Evolutionary conservation across 2,329 filamentous ascomycete species (phyloP), one percentile per base, ranked within the genome.

Genomic region (Pestalotiopsis sp.): DNA sequence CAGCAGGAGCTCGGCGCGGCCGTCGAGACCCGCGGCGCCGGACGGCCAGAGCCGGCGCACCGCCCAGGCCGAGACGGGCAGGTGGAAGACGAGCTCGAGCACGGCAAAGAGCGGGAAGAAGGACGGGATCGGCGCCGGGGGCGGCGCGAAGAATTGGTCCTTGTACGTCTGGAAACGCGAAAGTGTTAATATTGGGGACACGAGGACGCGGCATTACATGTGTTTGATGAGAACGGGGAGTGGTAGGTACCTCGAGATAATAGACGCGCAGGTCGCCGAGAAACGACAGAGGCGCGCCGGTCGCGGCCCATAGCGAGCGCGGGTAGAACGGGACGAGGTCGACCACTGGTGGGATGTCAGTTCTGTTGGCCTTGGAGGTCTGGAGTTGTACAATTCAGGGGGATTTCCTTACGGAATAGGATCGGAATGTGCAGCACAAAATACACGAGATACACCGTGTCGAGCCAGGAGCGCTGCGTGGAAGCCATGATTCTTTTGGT

Each of bases 291-390:
- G 86, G 86, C 0, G 82, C 76, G 4, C 76, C 79, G 0, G 80
- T 73, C 0, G 79, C 69, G 2, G 78, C 74, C 77, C 83, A 86
- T 60, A 89, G 81, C 64, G 76, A 78, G 2, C 74, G 68, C 1
- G 87, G 87, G 75, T 88, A 89, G 72, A 87, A 81, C 40, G 82
- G 81, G 45, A 87, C 82, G 62, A 87, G 83, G 73, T 90, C 87
- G 60, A 89, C 81, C 72, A 82, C 87, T 89, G 68, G 68, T 31
- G 20, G 3, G 20, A 17, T 11, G 65, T 68, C 25, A 52, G 25
- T 9, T 25, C 31, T 56, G n/a, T 36, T 9, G 25, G 31, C 60
- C 7, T 14, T 25, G 5, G 25, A 58, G 31, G 31, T 31, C 20
- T 2, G 31, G 56, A 17, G 27, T 17, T 13, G 38, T 59, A 61